Evolutionary conservation across 2,329 filamentous ascomycete species (phyloP).

Genomic region (Plenodomus biglobosus): DNA sequence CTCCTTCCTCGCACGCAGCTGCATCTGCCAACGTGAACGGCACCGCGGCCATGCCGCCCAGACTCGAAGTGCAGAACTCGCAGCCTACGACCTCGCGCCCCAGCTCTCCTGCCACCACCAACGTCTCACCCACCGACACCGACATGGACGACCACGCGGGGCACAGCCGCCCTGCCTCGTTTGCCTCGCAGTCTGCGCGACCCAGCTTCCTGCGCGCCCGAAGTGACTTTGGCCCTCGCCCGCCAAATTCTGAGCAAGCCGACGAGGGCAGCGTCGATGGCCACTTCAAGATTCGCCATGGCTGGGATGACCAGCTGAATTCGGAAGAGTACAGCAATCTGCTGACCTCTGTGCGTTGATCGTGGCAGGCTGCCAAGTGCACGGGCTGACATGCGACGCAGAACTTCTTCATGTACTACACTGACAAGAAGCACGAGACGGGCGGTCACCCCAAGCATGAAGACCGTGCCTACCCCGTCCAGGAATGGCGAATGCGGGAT

Average conservation of each 20-base stretch:
- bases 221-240: conserved; percentile 61
- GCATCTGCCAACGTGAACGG: conserved; percentile 22
- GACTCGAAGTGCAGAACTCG: conserved; percentile 14
- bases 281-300: conserved; percentile 69
- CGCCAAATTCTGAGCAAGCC: conserved; percentile 29
- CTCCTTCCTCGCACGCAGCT: conserved; percentile 33
- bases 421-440: conserved; percentile 95
- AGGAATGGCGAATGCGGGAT: conserved; percentile 98
- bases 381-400: conserved; percentile 43
- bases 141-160: conserved; percentile 25
- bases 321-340: conserved; percentile 86
- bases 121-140: conserved; percentile 15
- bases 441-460: conserved; percentile 77
- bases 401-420: conserved; percentile 99
- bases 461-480: conserved; percentile 59
- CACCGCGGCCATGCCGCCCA: conserved; percentile 9
- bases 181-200: conserved; percentile 47
- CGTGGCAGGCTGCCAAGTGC: too few relatives aligned
- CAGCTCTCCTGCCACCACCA: conserved; percentile 29
- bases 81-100: conserved; percentile 26
- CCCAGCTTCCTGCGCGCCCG: conserved; percentile 56
- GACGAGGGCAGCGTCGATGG: conserved; percentile 53
- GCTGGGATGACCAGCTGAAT: conserved; percentile 89
- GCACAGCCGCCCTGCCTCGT: conserved; percentile 55
- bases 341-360: conserved; percentile 70